Percentiles rank a stretch among this genome's conserved stretches.
Conservation (phyloP, 1,284 basidiomycete genomes). For the Heliocybe sulcata region DNA sequence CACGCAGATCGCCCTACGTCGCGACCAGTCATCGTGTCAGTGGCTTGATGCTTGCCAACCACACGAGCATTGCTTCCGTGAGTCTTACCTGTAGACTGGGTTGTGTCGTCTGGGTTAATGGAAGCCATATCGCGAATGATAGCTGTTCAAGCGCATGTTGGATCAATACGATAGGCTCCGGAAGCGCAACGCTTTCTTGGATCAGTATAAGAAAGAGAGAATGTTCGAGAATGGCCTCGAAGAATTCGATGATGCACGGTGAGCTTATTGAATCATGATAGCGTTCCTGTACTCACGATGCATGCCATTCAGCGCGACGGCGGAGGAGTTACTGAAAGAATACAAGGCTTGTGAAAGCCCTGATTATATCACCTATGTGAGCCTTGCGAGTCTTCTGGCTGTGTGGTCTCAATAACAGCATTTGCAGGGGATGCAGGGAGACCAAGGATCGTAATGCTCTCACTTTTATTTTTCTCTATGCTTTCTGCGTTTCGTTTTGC, state of each 20-base stretch:
- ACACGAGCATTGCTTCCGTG: slow-evolving; percentile 94
- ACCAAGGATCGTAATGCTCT: background rate
- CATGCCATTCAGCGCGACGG: slow-evolving; percentile 55
- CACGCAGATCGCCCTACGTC: slow-evolving; percentile 86
- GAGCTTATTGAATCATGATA: slow-evolving; percentile 11
- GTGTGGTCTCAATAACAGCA: background rate
- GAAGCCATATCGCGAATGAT: slow-evolving; percentile 1
- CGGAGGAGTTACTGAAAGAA: slow-evolving; percentile 82
- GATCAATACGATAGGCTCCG: slow-evolving; percentile 91
- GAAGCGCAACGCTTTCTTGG: slow-evolving; percentile 92
- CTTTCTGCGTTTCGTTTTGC: no score
- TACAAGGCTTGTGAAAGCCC: slow-evolving; percentile 91
- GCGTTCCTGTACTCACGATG: slow-evolving; percentile 4
- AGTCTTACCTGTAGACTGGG: slow-evolving; percentile 21
- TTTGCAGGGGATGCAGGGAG: slow-evolving; percentile 1
- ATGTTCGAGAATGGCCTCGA: slow-evolving; percentile 89
- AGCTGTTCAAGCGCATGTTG: slow-evolving; percentile 95
- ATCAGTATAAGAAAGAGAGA: slow-evolving; percentile 96
- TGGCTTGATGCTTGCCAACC: slow-evolving; percentile 98
- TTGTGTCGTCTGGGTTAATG: background rate
- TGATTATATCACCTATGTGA: slow-evolving; percentile 82
- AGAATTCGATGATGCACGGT: slow-evolving; percentile 94
- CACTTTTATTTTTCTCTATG: background rate
- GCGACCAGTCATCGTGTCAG: slow-evolving; percentile 88
- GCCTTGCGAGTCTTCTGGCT: slow-evolving; percentile 15